Evolutionary conservation across 2,329 filamentous ascomycete genomes (phyloP).

Genomic region (Camillea tinctor): DNA sequence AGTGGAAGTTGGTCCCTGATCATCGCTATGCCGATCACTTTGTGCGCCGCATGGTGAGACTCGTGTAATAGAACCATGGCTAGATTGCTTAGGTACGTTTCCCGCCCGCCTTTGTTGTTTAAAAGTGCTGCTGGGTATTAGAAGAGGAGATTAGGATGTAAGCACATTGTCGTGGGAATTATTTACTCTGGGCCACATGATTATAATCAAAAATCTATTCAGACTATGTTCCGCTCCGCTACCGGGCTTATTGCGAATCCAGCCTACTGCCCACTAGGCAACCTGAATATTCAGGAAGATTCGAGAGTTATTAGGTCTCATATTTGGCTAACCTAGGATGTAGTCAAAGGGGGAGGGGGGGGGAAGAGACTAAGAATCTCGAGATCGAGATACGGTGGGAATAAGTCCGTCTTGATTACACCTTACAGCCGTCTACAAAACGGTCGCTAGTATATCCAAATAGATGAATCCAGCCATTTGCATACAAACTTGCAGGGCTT

Average conservation of each 20-base stretch:
- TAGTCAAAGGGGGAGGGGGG: neutral
- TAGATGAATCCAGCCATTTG: neutral
- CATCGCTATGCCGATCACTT: neutral
- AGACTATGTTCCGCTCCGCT: neutral
- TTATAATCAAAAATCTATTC: neutral
- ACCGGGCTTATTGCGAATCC: neutral
- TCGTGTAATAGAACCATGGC: neutral
- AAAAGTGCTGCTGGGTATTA: neutral
- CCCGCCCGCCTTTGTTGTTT: neutral
- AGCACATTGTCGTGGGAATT: neutral
- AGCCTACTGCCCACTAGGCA: neutral
- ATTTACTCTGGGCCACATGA: neutral
- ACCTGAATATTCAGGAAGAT: neutral
- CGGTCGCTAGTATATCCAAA: neutral
- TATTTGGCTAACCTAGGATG: neutral
- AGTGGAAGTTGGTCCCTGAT: neutral
- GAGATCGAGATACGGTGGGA: constrained; percentile 1
- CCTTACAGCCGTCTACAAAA: neutral
- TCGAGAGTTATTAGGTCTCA: neutral
- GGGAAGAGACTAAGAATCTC: neutral
- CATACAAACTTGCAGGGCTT: neutral
- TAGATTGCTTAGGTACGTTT: neutral
- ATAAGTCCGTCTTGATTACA: neutral
- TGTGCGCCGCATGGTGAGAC: neutral
- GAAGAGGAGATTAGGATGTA: neutral